These are phyloP conservation scores for Arabis hirsuta DNA, from an alignment of 345 rosid species.

Conservation along the genomic window DNA sequence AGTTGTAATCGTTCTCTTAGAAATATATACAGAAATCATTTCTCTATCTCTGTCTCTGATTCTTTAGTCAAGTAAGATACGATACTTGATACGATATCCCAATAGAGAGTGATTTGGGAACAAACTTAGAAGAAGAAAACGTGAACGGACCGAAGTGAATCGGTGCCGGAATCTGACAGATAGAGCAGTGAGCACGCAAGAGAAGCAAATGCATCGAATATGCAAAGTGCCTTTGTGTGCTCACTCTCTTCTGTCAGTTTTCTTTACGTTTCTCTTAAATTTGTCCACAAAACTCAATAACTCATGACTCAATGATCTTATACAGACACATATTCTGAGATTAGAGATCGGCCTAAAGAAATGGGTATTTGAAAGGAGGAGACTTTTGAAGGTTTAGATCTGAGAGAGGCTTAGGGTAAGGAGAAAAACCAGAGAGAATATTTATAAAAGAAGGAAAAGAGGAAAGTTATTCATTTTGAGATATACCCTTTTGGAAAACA, in stretches of 20 bases:
- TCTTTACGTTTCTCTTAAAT: conserved; percentile 45
- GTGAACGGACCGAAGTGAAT: conserved; percentile 43
- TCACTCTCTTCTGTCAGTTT: conserved; percentile 99
- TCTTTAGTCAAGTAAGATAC: no score
- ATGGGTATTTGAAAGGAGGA: neutral
- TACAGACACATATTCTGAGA: neutral
- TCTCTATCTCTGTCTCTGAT: no score
- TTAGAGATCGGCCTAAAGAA: conserved; percentile 7
- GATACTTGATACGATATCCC: no score
- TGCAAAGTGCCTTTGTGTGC: conserved; percentile 90
- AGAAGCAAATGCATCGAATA: conserved; percentile 61
- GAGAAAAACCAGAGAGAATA: conserved; percentile 18
- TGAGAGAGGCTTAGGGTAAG: conserved; percentile 38
- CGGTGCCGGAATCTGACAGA: conserved; percentile 82
- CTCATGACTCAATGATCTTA: conserved; percentile 13
- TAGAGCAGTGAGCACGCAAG: conserved; percentile 97
- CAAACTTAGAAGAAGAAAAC: conserved; percentile 35
- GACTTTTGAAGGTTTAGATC: conserved; percentile 36
- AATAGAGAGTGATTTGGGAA: neutral
- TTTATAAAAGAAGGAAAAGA: conserved; percentile 33
- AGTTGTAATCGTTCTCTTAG: no score
- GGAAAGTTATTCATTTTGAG: conserved; percentile 32
- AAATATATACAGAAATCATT: no score
- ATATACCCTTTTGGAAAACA: conserved; percentile 25
- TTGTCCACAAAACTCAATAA: conserved; percentile 25